Percentiles rank a stretch among this genome's conserved stretches.
Conservation (phyloP, 306 rosid genomes). For the Ammopiptanthus mongolicus region DNA sequence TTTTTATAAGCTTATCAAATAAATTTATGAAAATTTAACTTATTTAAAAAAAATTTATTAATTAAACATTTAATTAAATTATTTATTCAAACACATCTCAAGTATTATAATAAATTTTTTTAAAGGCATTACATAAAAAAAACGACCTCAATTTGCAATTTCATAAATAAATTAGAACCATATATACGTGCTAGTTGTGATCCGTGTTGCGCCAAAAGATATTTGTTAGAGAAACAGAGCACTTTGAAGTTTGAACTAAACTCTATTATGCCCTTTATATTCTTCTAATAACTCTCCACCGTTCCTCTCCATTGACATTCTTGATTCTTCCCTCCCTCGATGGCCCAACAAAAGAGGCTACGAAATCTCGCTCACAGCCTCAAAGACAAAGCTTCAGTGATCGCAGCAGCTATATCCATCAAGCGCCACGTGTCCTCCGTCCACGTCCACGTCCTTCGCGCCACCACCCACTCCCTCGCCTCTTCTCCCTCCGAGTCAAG, state of each 20-base stretch:
- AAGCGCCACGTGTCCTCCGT: constrained; percentile 46
- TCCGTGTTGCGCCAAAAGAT: background rate
- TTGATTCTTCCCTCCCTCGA: background rate
- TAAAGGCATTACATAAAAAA: background rate
- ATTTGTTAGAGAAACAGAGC: background rate
- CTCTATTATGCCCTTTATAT: background rate
- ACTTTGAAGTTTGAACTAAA: no score
- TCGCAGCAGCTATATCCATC: constrained; percentile 49
- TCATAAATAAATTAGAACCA: background rate
- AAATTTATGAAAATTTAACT: no score
- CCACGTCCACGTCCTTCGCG: constrained; percentile 51
- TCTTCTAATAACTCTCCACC: background rate
- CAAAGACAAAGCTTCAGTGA: constrained; percentile 67
- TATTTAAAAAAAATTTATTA: no score
- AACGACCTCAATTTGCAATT: background rate
- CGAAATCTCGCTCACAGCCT: constrained; percentile 32
- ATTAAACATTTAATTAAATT: no score
- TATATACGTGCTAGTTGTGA: background rate
- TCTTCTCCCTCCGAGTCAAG: constrained; percentile 43
- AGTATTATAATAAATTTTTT: no score
- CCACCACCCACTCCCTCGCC: constrained; percentile 63
- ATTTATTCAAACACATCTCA: no score
- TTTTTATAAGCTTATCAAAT: no score
- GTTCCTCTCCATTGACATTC: background rate
- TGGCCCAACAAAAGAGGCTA: constrained; percentile 41